Base-by-base conservation (phyloP, 345 rosid genomes). In the Viola odorata region DNA sequence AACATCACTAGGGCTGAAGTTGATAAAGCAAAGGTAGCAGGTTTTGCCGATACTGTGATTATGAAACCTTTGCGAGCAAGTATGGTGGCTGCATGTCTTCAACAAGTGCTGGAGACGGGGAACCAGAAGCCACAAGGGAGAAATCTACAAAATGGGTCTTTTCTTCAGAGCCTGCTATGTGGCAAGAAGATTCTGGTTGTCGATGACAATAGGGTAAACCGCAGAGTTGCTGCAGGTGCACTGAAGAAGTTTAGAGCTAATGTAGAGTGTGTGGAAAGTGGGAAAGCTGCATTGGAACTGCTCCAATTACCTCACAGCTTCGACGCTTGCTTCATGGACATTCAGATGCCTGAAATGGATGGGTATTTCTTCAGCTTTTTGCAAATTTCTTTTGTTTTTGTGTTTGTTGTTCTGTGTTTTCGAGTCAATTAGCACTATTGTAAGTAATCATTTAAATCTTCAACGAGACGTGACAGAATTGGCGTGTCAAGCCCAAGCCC, bases 261-360 rank as follows among this genome's bases (percentile, higher is more conserved):
- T 47, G 96, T 90, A 4, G 97, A 85, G 70, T 94, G 97, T 69
- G 95, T 82, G 13, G 89, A 77, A 45, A 87, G 97, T 55, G 99
- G 97, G 51, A 82, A 84, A 75, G 82, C 80, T 74, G 99, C 99
- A 9, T 55, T 94, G 53, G 62, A 62, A 17, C 65, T 84, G 78
- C 99, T 94, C 76, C 80, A 84, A 63, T 71, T 81, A 52, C 96
- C 99, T 11, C 99, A 94, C 56, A 45, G 5, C 51, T 90, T 86
- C 17, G 97, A 94, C 77, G 99, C 99, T 37, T 94, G 99, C 79
- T 94, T 94, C 77, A 94, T 94, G 99, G 99, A 94, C 60, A 90
- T 94, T 64, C 99, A 94, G 68, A 94, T 94, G 99, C 99, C 99
- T 3, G 97, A 88, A 68, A 94, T 94, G 99, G 99, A 94, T 60